Conservation (phyloP, 495 filamentous ascomycete species). For the Poronia punctata region DNA sequence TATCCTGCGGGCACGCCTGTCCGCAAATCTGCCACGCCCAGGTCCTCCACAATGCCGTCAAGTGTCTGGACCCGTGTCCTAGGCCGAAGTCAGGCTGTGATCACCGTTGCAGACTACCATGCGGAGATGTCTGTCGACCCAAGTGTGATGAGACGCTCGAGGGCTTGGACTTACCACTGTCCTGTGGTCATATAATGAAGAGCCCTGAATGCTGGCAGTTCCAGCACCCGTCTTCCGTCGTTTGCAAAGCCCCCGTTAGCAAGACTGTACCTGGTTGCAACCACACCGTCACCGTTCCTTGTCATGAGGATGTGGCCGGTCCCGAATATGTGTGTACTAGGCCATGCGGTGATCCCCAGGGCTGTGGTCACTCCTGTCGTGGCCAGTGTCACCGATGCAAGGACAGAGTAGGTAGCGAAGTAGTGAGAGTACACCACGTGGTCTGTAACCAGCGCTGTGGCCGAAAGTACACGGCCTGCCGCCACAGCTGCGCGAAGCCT, state of each 20-base stretch:
- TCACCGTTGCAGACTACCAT: conserved; percentile 54
- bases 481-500: conserved; percentile 43
- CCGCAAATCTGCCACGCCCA: conserved; percentile 63
- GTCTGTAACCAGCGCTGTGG: conserved; percentile 48
- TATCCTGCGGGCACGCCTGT: conserved; percentile 70
- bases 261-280: conserved; percentile 44
- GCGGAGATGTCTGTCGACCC: conserved; percentile 43
- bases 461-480: conserved; percentile 51
- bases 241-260: conserved; percentile 30
- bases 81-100: conserved; percentile 49
- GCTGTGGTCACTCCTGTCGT: conserved; percentile 58
- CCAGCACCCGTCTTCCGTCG: conserved; percentile 17
- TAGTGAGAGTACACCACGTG: conserved; percentile 37
- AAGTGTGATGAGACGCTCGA: conserved; percentile 31
- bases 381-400: conserved; percentile 46
- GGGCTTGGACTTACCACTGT: conserved; percentile 33
- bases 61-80: conserved; percentile 55
- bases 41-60: conserved; percentile 53
- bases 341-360: conserved; percentile 37
- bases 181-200: conserved; percentile 51
- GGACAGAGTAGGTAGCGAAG: conserved; percentile 21
- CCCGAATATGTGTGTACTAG: conserved; percentile 39
- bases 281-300: conserved; percentile 47
- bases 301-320: conserved; percentile 37
- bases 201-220: conserved; percentile 46